Conservation (phyloP, 306 rosid species). For the Boehmeria nivea region DNA sequence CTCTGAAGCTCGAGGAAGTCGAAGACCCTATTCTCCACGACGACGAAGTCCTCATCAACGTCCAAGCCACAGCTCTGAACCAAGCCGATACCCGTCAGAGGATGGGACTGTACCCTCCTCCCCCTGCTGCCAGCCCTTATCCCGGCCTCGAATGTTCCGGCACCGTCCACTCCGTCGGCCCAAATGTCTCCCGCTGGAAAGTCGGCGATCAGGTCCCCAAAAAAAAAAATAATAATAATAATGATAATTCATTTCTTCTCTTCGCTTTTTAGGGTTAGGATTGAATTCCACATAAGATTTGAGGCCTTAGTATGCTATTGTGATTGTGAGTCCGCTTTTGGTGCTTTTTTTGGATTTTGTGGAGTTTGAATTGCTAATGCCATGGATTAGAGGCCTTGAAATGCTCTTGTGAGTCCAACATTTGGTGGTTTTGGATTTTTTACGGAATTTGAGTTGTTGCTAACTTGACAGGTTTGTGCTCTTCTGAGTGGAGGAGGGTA, state of each 20-base stretch:
- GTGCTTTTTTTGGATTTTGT: too few species aligned
- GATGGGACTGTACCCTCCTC: slow-evolving; percentile 66
- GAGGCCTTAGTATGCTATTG: too few species aligned
- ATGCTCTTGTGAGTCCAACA: too few species aligned
- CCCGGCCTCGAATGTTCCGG: slow-evolving; percentile 92
- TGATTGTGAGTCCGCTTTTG: too few species aligned
- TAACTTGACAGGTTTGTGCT: slow-evolving; percentile 38
- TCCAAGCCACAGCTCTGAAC: slow-evolving; percentile 76
- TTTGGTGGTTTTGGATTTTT: too few species aligned
- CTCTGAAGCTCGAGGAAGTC: slow-evolving; percentile 55
- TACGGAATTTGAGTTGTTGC: too few species aligned
- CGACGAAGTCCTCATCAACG: slow-evolving; percentile 66
- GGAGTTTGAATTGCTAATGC: too few species aligned
- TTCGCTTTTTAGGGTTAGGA: too few species aligned
- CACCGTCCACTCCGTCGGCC: slow-evolving; percentile 49
- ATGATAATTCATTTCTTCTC: too few species aligned
- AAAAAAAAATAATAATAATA: too few species aligned
- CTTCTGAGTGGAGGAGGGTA: slow-evolving; percentile 43
- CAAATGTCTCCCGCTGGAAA: slow-evolving; percentile 68
- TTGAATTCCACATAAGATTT: too few species aligned
- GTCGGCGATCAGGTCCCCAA: slow-evolving; percentile 67
- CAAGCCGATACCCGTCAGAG: slow-evolving; percentile 73
- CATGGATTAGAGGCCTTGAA: too few species aligned
- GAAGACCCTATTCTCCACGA: slow-evolving; percentile 61
- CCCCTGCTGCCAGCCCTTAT: slow-evolving; percentile 60